These are phyloP conservation scores for California macrophylla DNA, from an alignment of 441 rosid species.

Conservation along the genomic window DNA sequence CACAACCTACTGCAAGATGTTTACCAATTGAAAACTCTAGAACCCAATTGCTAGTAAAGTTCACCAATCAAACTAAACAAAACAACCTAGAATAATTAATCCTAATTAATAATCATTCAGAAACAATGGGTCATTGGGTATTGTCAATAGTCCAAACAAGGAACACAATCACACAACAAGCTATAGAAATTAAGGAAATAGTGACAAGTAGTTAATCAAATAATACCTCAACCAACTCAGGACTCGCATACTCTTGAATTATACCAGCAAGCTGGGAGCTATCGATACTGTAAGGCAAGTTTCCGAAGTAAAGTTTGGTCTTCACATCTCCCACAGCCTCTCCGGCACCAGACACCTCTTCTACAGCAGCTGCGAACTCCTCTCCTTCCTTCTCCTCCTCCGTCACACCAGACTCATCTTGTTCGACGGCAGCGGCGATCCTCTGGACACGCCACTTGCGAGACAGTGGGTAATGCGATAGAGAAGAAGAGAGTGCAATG, in stretches of 20 bases:
- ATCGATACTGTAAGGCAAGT: constrained; percentile 76
- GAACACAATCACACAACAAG: no score
- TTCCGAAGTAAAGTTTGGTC: constrained; percentile 85
- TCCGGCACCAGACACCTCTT: constrained; percentile 5
- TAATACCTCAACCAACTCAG: constrained; percentile 69
- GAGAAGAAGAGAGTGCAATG: constrained; percentile 2
- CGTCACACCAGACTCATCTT: constrained; percentile 36
- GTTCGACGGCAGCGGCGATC: constrained; percentile 38
- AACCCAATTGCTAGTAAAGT: no score
- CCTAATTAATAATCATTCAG: background rate
- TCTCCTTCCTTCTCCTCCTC: constrained; percentile 9
- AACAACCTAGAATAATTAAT: background rate
- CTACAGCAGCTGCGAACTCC: constrained; percentile 1
- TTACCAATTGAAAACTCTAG: no score
- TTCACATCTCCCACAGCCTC: constrained; percentile 20
- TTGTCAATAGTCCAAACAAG: no score
- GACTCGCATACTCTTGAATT: constrained; percentile 62
- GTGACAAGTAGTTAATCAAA: no score
- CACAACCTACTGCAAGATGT: no score
- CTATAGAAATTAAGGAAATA: no score
- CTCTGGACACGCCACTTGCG: constrained; percentile 27
- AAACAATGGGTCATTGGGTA: no score
- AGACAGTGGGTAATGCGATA: background rate
- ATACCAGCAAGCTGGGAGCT: constrained; percentile 80
- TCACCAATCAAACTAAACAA: background rate